Percentiles rank a stretch among this genome's conserved stretches.
These are phyloP conservation scores for Trametes meyenii DNA, from an alignment of 768 basidiomycete genomes.

Conservation along the genomic window DNA sequence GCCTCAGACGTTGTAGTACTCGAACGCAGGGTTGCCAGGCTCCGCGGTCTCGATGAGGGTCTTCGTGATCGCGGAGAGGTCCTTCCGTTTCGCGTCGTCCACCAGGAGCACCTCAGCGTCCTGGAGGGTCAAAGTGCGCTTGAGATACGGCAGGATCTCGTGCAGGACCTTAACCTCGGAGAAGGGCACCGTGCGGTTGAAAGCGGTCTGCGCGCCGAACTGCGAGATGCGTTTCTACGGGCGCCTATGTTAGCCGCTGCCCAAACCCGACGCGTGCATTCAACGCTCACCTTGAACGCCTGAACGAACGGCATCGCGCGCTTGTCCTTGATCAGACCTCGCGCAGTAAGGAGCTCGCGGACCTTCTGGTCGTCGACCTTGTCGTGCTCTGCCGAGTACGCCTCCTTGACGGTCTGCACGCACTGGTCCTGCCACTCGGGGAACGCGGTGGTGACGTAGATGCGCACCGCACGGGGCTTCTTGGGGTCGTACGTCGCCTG, in stretches of 20 bases:
- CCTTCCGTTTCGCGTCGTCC: conserved; percentile 63
- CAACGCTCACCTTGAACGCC: conserved; percentile 75
- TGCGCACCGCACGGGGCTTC: conserved; percentile 78
- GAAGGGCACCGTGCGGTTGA: conserved; percentile 83
- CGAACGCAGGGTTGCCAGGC: conserved; percentile 84
- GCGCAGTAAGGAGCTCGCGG: conserved; percentile 62
- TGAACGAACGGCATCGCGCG: conserved; percentile 94
- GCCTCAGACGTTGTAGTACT: conserved; percentile 73
- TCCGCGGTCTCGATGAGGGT: conserved; percentile 82
- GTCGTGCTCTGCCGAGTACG: conserved; percentile 58
- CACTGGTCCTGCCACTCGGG: conserved; percentile 93
- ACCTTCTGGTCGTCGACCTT: conserved; percentile 85
- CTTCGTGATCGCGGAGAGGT: conserved; percentile 61
- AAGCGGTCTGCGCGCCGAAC: conserved; percentile 73
- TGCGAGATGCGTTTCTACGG: conserved; percentile 79
- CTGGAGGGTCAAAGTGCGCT: conserved; percentile 68
- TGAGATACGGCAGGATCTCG: conserved; percentile 79
- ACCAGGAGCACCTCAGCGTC: conserved; percentile 74
- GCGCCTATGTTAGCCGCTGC: conserved; percentile 3
- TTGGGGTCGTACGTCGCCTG: conserved; percentile 76
- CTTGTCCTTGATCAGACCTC: conserved; percentile 93
- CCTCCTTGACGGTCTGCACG: conserved; percentile 72
- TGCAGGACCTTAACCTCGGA: conserved; percentile 73
- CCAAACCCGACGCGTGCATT: background rate
- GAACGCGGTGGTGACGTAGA: conserved; percentile 91